Evolutionary conservation across 2,329 filamentous ascomycete genomes (phyloP).

Genomic region (Aspergillus costaricaensis): DNA sequence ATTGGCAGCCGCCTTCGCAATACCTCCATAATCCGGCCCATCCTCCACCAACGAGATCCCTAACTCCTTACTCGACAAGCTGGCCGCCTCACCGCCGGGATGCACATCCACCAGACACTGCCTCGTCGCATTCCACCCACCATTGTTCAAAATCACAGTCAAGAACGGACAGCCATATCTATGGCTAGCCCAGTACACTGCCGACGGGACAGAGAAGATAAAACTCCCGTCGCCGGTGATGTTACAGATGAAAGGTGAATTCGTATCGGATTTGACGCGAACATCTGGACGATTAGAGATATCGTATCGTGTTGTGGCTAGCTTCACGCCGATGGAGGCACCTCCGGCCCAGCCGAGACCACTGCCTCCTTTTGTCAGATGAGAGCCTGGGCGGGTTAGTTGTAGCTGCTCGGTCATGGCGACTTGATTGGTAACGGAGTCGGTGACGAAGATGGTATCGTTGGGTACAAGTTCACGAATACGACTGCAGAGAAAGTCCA

Average conservation of each 20-base stretch:
- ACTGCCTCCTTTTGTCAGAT: conserved; percentile 68
- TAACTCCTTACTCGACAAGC: conserved; percentile 18
- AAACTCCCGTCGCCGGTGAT: conserved; percentile 65
- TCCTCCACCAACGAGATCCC: conserved; percentile 25
- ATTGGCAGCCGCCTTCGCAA: conserved; percentile 25
- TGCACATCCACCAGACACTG: conserved; percentile 25
- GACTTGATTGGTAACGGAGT: conserved; percentile 14
- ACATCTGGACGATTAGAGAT: conserved; percentile 1
- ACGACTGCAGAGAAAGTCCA: conserved; percentile 11
- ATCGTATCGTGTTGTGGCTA: conserved; percentile 50
- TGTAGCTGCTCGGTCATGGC: conserved; percentile 13
- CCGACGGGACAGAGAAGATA: conserved; percentile 64
- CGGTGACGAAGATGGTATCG: conserved; percentile 12
- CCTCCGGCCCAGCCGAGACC: conserved; percentile 79
- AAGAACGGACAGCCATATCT: conserved; percentile 65
- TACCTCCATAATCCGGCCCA: conserved; percentile 23
- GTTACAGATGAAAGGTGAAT: conserved; percentile 4
- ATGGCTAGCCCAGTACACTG: conserved; percentile 67
- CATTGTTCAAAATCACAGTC: conserved; percentile 67
- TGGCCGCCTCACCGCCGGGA: conserved; percentile 19
- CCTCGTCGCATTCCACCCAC: conserved; percentile 57
- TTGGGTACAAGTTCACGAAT: conserved; percentile 3
- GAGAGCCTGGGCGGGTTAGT: conserved; percentile 32
- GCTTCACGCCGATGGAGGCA: conserved; percentile 71
- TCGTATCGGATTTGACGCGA: background rate